A percentile compares a stretch with the other conserved stretches of the same genome.
Evolutionary conservation across 1,139 yeast species (phyloP).

Genomic region (Arxiozyma telluris): DNA sequence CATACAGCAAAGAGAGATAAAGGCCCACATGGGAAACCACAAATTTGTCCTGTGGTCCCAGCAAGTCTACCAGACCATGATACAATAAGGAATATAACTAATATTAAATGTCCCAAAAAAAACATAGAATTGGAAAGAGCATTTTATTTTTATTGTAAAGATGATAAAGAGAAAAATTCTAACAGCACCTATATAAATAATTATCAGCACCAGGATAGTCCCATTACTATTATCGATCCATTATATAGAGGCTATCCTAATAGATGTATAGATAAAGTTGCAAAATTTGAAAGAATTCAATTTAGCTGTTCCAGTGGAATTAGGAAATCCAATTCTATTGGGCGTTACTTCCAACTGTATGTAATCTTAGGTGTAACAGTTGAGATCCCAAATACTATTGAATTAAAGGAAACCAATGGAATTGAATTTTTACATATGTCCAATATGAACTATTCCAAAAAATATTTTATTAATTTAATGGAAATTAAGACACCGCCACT

Average conservation of each 20-base stretch:
- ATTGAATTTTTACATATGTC: background rate
- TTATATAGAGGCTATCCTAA: slow-evolving; percentile 32
- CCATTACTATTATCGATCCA: background rate
- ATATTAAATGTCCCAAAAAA: slow-evolving; percentile 46
- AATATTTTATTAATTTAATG: slow-evolving; percentile 31
- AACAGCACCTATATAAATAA: no score
- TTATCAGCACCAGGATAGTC: background rate
- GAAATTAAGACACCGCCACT: slow-evolving; percentile 50
- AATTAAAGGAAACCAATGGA: slow-evolving; percentile 5
- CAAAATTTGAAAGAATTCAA: slow-evolving; percentile 60
- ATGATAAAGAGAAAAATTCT: slow-evolving; percentile 6
- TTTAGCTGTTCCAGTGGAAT: slow-evolving; percentile 54
- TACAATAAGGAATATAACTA: slow-evolving; percentile 49
- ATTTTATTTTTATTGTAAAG: slow-evolving; percentile 37
- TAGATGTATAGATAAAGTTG: slow-evolving; percentile 48
- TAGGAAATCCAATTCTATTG: slow-evolving; percentile 39
- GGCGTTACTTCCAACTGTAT: slow-evolving; percentile 44
- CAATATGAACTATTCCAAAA: slow-evolving; percentile 8
- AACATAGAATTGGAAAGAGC: slow-evolving; percentile 33
- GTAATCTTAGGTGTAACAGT: slow-evolving; percentile 50
- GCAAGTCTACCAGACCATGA: slow-evolving; percentile 51
- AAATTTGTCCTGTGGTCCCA: slow-evolving; percentile 50
- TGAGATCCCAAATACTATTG: slow-evolving; percentile 19
- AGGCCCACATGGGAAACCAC: slow-evolving; percentile 60
- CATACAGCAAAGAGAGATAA: slow-evolving; percentile 66